phyloP scores from a whole-genome alignment of 23 red algal genomes.

The Gracilaria domingensis region DNA sequence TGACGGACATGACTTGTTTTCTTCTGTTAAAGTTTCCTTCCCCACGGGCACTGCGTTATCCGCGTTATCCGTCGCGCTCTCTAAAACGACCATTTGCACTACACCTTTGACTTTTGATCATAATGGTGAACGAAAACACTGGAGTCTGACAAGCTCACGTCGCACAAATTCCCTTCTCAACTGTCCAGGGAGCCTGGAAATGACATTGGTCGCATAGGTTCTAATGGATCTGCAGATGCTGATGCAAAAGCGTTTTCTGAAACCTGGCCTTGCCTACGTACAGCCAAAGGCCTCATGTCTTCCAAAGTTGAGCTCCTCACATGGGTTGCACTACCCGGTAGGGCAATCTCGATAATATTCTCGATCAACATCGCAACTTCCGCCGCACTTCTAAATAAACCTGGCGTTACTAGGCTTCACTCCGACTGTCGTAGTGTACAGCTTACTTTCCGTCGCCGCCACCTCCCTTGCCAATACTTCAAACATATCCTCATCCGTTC shows the following conservation, averaged over 20 bases:
- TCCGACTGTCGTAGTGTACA: constrained; percentile 94
- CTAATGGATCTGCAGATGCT: constrained; percentile 16
- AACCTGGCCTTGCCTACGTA: neutral
- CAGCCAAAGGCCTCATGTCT: constrained; percentile 67
- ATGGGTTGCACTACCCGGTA: constrained; percentile 63
- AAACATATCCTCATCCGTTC: constrained; percentile 99
- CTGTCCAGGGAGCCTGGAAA: neutral
- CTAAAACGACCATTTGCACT: neutral
- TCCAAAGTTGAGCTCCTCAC: constrained; percentile 72
- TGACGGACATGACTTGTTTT: neutral
- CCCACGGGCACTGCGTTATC: neutral
- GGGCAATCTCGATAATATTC: constrained; percentile 61
- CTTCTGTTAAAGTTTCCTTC: neutral
- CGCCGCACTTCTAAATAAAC: constrained; percentile 82
- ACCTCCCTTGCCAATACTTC: constrained; percentile 52
- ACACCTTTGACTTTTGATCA: neutral
- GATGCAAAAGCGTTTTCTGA: constrained; percentile 5
- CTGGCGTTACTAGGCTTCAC: constrained; percentile 95
- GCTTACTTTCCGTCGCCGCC: constrained; percentile 24
- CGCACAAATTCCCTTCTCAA: neutral
- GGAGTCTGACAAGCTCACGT: neutral
- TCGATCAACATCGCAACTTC: constrained; percentile 90
- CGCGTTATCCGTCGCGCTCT: neutral
- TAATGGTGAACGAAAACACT: neutral
- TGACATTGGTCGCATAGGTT: neutral